Evolutionary conservation across 345 rosid genomes (phyloP).

Genomic region (Eucalyptus tenuipes): DNA sequence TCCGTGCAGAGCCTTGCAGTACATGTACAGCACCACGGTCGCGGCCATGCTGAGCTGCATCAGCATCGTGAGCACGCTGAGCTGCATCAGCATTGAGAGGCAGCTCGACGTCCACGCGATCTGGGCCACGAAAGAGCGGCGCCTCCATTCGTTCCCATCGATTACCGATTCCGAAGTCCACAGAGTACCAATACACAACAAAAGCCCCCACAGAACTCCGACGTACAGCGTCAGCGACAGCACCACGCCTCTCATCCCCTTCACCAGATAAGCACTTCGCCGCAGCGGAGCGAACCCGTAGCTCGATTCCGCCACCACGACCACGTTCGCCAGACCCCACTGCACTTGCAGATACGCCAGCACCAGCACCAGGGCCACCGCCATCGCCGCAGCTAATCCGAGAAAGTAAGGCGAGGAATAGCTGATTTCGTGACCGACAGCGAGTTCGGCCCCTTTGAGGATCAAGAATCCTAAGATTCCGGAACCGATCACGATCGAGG

Average conservation of each 20-base stretch:
- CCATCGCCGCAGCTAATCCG: not conserved
- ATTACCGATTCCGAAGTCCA: not conserved
- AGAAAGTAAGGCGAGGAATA: conserved; percentile 20
- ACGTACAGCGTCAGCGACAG: conserved; percentile 19
- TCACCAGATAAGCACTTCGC: conserved; percentile 36
- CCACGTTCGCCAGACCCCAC: conserved; percentile 35
- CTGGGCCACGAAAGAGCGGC: conserved; percentile 21
- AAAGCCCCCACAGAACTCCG: not conserved
- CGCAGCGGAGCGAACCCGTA: conserved; percentile 60
- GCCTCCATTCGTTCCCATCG: conserved; percentile 20
- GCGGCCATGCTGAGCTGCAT: conserved; percentile 36
- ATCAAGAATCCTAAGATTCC: conserved; percentile 12
- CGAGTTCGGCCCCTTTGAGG: conserved; percentile 1
- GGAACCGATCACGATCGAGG: conserved; percentile 5
- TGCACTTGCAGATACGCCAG: conserved; percentile 20
- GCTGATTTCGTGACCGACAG: conserved; percentile 3
- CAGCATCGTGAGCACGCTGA: conserved; percentile 26
- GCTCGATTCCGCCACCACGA: conserved; percentile 55
- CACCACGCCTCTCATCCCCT: conserved; percentile 36
- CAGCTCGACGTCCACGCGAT: conserved; percentile 29
- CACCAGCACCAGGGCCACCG: not conserved
- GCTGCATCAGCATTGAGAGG: conserved; percentile 13
- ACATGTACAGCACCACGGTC: conserved; percentile 45
- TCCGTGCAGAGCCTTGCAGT: conserved; percentile 55
- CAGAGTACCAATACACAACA: conserved; percentile 8